These are phyloP conservation scores for Ulota crispa DNA, from an alignment of 225 moss, liverwort and hornwort species.

Conservation along the genomic window DNA sequence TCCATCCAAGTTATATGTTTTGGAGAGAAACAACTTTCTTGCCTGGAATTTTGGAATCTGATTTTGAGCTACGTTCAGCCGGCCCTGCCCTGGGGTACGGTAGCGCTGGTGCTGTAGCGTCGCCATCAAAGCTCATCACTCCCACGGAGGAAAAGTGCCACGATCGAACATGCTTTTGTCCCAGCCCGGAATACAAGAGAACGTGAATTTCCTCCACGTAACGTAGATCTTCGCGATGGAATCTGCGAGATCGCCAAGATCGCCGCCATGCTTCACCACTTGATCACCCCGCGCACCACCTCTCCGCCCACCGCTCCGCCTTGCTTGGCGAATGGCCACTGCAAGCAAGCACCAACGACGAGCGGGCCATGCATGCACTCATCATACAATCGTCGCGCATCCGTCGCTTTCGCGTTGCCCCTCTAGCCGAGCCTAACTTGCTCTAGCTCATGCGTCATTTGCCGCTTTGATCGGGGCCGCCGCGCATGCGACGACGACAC, in stretches of 20 bases:
- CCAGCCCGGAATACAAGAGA: not conserved
- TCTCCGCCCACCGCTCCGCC: not conserved
- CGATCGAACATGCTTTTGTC: not conserved
- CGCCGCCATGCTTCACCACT: not conserved
- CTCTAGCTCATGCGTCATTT: not conserved
- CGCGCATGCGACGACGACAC: not conserved
- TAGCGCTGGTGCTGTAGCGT: no score
- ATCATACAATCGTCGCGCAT: not conserved
- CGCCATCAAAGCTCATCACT: no score
- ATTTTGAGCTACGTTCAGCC: no score
- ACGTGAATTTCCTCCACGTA: not conserved
- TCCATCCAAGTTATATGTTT: no score
- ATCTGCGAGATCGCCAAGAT: conserved; percentile 29
- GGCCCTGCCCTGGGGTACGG: no score
- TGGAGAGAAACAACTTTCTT: no score
- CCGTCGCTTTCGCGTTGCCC: no score
- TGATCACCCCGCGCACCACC: no score
- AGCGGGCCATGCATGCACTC: not conserved
- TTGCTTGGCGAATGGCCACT: not conserved
- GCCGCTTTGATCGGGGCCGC: conserved; percentile 10
- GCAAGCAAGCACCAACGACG: not conserved
- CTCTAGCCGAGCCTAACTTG: not conserved
- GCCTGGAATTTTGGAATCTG: no score
- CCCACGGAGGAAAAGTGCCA: not conserved
- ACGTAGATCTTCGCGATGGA: not conserved